A percentile compares a stretch with the other conserved stretches of the same genome.
Conservation (phyloP, 768 basidiomycete species). For the Pleurotus pulmonarius region DNA sequence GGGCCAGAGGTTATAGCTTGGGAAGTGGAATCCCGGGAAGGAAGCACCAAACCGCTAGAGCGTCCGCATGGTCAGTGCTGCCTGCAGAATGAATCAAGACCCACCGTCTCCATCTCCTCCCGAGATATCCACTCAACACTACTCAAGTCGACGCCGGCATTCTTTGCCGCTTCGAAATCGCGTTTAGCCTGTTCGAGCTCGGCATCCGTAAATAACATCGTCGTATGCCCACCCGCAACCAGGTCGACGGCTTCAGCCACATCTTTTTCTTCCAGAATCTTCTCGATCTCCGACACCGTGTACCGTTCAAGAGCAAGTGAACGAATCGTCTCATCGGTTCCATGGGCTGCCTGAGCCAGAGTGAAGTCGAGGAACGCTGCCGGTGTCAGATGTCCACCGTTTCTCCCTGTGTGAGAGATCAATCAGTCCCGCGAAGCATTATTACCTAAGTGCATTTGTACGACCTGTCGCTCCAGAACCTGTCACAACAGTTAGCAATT, state of each 20-base stretch:
- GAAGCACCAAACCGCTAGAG: constrained; percentile 38
- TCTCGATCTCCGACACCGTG: constrained; percentile 43
- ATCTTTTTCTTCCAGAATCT: constrained; percentile 40
- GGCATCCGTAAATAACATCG: constrained; percentile 42
- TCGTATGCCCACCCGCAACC: constrained; percentile 50
- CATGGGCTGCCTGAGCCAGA: constrained; percentile 32
- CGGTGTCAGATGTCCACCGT: constrained; percentile 74
- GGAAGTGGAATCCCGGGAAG: constrained; percentile 48
- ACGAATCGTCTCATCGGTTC: constrained; percentile 51
- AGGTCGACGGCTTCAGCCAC: constrained; percentile 56
- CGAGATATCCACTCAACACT: constrained; percentile 42
- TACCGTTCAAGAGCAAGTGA: constrained; percentile 55
- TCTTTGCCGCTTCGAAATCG: constrained; percentile 51
- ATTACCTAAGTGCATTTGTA: background rate
- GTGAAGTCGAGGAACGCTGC: constrained; percentile 43
- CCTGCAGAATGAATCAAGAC: constrained; percentile 5
- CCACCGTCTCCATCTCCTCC: constrained; percentile 46
- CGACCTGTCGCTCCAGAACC: constrained; percentile 78
- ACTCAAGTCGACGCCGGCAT: constrained; percentile 46
- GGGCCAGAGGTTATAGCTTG: constrained; percentile 72
- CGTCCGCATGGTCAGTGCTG: background rate
- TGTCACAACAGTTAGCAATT: constrained; percentile 16
- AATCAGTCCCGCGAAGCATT: background rate
- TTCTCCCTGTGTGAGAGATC: constrained; percentile 49
- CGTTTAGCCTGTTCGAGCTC: constrained; percentile 32